These are phyloP conservation scores for Pseudogymnoascus sp. DNA, from an alignment of 2,329 filamentous ascomycete species.

Conservation along the genomic window DNA sequence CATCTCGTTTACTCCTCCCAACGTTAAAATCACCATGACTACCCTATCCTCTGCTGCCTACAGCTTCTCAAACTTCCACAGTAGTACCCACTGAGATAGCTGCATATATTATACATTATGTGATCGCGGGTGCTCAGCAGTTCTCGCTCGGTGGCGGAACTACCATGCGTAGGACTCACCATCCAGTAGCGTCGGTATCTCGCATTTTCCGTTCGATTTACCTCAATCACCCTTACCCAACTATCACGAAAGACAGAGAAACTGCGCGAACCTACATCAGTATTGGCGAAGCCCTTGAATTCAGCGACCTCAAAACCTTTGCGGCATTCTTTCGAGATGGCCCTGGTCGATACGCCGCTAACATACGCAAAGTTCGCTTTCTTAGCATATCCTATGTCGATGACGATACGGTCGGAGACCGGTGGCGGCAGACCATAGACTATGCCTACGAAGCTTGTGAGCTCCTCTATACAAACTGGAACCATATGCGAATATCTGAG, in stretches of 20 bases:
- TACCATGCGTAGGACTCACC: background rate
- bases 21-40: background rate
- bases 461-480: constrained; percentile 10
- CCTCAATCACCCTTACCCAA: background rate
- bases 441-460: constrained; percentile 15
- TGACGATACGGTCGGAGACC: constrained; percentile 9
- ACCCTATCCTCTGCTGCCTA: background rate
- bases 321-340: constrained; percentile 7
- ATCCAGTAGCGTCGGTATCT: constrained; percentile 8
- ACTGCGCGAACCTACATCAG: constrained; percentile 1
- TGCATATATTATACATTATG: constrained; percentile 9
- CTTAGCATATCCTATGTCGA: constrained; percentile 14
- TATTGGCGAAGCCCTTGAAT: constrained; percentile 13
- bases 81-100: constrained; percentile 5
- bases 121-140: constrained; percentile 5
- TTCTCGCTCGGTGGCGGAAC: background rate
- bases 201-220: background rate
- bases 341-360: constrained; percentile 6
- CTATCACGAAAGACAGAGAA: constrained; percentile 2
- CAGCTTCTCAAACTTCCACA: constrained; percentile 5
- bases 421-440: constrained; percentile 11
- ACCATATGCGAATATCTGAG: constrained; percentile 14
- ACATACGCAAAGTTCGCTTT: constrained; percentile 12
- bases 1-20: background rate
- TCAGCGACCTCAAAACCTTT: constrained; percentile 9